These are phyloP conservation scores for Podochytrium sp. DNA, from an alignment of 192 early-diverging fungal genomes.

Conservation along the genomic window DNA sequence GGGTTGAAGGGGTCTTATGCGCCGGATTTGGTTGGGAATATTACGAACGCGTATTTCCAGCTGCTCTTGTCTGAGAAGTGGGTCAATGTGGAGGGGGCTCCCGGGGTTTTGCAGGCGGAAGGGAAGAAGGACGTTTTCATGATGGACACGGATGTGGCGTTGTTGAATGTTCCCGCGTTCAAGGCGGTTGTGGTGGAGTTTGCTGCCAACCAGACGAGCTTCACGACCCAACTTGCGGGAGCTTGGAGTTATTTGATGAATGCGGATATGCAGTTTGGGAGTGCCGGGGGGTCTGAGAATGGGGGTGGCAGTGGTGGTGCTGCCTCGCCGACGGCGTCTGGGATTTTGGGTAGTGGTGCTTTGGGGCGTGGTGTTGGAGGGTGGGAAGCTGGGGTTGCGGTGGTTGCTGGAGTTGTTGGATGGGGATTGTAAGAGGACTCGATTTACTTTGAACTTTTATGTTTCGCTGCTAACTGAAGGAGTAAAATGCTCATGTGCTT, in stretches of 20 bases:
- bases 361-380: too few relatives aligned
- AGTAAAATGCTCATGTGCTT: too few relatives aligned
- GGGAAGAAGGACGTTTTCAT: neutral
- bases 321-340: too few relatives aligned
- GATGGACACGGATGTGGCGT: constrained; percentile 21
- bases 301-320: too few relatives aligned
- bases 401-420: too few relatives aligned
- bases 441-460: too few relatives aligned
- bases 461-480: too few relatives aligned
- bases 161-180: neutral
- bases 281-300: too few relatives aligned
- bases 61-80: constrained; percentile 26
- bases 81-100: neutral
- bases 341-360: too few relatives aligned
- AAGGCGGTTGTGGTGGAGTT: constrained; percentile 11
- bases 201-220: neutral
- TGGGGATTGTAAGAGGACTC: too few relatives aligned
- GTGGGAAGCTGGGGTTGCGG: too few relatives aligned
- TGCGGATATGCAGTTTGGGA: too few relatives aligned
- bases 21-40: neutral
- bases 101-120: neutral
- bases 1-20: neutral
- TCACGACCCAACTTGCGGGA: constrained; percentile 20
- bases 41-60: constrained; percentile 33
- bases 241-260: constrained; percentile 43